These are phyloP conservation scores for Trichophyton mentagrophytes DNA, from an alignment of 2,329 filamentous ascomycete species.

Conservation along the genomic window DNA sequence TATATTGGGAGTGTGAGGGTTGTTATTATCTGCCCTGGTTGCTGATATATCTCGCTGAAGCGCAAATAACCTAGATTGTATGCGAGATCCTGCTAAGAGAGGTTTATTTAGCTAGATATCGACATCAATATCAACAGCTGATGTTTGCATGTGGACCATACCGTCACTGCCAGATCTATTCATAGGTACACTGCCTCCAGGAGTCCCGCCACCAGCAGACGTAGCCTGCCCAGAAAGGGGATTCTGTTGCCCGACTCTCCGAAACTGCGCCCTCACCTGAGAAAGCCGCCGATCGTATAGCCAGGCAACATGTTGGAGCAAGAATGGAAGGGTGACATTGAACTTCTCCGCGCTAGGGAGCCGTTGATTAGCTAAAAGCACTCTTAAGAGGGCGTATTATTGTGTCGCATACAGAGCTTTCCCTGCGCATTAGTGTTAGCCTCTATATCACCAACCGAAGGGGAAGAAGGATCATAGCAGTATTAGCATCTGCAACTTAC, in stretches of 20 bases:
- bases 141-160: slow-evolving; percentile 11
- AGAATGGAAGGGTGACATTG: slow-evolving; percentile 72
- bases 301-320: slow-evolving; percentile 87
- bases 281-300: slow-evolving; percentile 83
- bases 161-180: slow-evolving; percentile 23
- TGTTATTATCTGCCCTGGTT: not conserved
- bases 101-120: not conserved
- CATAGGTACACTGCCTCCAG: slow-evolving; percentile 23
- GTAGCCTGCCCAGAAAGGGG: slow-evolving; percentile 28
- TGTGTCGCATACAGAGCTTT: slow-evolving; percentile 51
- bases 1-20: not conserved
- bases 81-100: slow-evolving; percentile 24
- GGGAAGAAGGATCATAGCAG: not conserved
- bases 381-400: not conserved
- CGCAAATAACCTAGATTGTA: slow-evolving; percentile 25
- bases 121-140: not conserved
- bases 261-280: slow-evolving; percentile 81
- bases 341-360: slow-evolving; percentile 54
- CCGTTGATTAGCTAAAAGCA: not conserved
- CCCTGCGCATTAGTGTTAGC: slow-evolving; percentile 42
- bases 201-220: slow-evolving; percentile 29
- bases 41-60: not conserved
- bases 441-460: not conserved
- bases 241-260: slow-evolving; percentile 42
- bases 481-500: slow-evolving; percentile 38